These are phyloP conservation scores for Alternaria longipes DNA, from an alignment of 2,329 filamentous ascomycete species.

Conservation along the genomic window DNA sequence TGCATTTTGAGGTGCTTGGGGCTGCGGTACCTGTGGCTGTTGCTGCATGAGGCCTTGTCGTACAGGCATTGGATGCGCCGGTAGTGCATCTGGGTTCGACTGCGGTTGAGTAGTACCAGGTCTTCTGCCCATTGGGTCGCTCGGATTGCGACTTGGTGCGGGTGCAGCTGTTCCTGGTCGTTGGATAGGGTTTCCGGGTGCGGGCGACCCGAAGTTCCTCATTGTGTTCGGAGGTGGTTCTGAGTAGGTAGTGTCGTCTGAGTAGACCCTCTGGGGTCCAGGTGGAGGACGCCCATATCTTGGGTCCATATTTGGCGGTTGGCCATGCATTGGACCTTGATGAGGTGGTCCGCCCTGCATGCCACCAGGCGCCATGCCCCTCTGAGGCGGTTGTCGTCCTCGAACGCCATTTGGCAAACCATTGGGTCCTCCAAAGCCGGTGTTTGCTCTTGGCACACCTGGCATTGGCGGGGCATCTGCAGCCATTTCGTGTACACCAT, in stretches of 20 bases:
- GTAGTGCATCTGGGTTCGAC: conserved; percentile 64
- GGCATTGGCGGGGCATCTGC: conserved; percentile 63
- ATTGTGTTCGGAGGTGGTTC: conserved; percentile 47
- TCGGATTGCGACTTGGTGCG: conserved; percentile 36
- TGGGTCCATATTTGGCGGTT: conserved; percentile 39
- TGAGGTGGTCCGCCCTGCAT: conserved; percentile 24
- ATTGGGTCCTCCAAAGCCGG: conserved; percentile 42
- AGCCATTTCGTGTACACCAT: conserved; percentile 74
- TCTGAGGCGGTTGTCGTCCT: conserved; percentile 39
- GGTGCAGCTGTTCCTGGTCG: conserved; percentile 47
- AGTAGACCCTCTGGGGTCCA: conserved; percentile 46
- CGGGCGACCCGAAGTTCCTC: conserved; percentile 40
- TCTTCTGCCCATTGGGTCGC: conserved; percentile 41
- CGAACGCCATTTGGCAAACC: conserved; percentile 40
- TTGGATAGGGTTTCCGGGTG: conserved; percentile 34
- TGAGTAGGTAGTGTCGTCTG: conserved; percentile 47
- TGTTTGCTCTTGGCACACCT: conserved; percentile 61
- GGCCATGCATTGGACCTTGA: conserved; percentile 31
- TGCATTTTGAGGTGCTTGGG: conserved; percentile 31
- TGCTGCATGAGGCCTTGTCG: conserved; percentile 60
- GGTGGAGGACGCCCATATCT: conserved; percentile 40
- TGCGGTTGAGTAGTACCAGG: conserved; percentile 53
- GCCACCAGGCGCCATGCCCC: conserved; percentile 24
- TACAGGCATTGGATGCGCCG: conserved; percentile 64
- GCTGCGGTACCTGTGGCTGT: conserved; percentile 33